A percentile compares a stretch with the other conserved stretches of the same genome.
phyloP scores from a whole-genome alignment of 2,329 filamentous ascomycete species.

The Ceratocystis diversiconidia region DNA sequence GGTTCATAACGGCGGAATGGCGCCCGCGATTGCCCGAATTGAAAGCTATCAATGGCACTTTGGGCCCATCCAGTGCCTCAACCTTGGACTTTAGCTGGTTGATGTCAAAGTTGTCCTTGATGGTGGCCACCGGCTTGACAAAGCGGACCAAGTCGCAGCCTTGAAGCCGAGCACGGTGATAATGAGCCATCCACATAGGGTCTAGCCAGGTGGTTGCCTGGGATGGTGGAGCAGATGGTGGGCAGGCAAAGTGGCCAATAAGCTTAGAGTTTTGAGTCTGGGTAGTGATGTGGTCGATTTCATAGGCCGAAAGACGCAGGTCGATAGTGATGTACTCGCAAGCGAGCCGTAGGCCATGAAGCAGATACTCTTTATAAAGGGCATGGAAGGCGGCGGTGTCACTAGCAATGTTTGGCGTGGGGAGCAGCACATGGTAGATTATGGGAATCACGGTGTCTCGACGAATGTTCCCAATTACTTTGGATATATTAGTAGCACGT shows the following conservation, averaged over 20 bases:
- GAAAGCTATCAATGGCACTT: conserved; percentile 45
- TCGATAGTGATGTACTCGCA: conserved; percentile 52
- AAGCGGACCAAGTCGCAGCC: conserved; percentile 51
- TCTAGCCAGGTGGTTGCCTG: conserved; percentile 37
- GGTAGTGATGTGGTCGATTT: conserved; percentile 36
- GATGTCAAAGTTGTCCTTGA: conserved; percentile 51
- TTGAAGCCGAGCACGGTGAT: conserved; percentile 40
- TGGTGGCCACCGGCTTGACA: conserved; percentile 39
- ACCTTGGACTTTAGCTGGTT: conserved; percentile 40
- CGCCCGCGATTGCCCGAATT: conserved; percentile 50
- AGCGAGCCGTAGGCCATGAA: conserved; percentile 45
- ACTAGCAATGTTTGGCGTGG: conserved; percentile 17
- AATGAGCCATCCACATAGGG: conserved; percentile 39
- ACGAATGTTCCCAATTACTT: conserved; percentile 44
- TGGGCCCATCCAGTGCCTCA: conserved; percentile 28
- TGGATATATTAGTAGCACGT: conserved; percentile 39
- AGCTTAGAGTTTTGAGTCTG: conserved; percentile 43
- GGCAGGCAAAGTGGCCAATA: conserved; percentile 39
- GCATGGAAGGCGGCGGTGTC: conserved; percentile 20
- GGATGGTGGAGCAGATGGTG: conserved; percentile 14
- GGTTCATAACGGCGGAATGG: conserved; percentile 52
- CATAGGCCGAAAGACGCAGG: conserved; percentile 38
- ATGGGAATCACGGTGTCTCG: conserved; percentile 48
- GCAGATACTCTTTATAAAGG: conserved; percentile 41
- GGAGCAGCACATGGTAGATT: conserved; percentile 37